These are phyloP conservation scores for Curvularia verruculosa DNA, from an alignment of 2,329 filamentous ascomycete species.

Conservation along the genomic window DNA sequence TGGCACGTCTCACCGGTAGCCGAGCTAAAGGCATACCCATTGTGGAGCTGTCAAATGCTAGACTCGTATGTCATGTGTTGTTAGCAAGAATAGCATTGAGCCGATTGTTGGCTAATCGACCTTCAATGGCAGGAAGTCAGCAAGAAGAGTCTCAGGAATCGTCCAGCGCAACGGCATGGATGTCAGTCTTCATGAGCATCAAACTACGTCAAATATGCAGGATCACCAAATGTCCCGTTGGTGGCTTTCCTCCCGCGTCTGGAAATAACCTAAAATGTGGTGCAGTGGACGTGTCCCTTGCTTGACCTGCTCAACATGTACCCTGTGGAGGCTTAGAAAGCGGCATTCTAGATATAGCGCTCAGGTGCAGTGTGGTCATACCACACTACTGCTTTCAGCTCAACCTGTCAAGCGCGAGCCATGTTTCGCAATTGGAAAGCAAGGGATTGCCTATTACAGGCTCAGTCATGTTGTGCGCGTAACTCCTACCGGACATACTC, in stretches of 20 bases:
- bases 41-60: slow-evolving; percentile 32
- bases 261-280: slow-evolving; percentile 37
- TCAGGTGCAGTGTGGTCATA: slow-evolving; percentile 40
- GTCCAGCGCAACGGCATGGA: slow-evolving; percentile 43
- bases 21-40: slow-evolving; percentile 41
- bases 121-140: slow-evolving; percentile 47
- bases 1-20: slow-evolving; percentile 39
- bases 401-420: slow-evolving; percentile 39
- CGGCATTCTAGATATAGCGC: slow-evolving; percentile 41
- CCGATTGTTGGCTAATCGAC: slow-evolving; percentile 39
- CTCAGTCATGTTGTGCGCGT: slow-evolving; percentile 38
- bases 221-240: slow-evolving; percentile 44
- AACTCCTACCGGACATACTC: slow-evolving; percentile 38
- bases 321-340: slow-evolving; percentile 34
- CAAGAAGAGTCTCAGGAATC: slow-evolving; percentile 45
- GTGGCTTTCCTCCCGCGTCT: slow-evolving; percentile 35
- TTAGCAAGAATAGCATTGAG: slow-evolving; percentile 46
- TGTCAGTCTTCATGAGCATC: slow-evolving; percentile 46
- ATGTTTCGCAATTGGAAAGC: slow-evolving; percentile 41
- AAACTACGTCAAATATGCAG: slow-evolving; percentile 39
- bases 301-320: slow-evolving; percentile 38
- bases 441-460: slow-evolving; percentile 41
- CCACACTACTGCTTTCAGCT: slow-evolving; percentile 37
- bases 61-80: slow-evolving; percentile 44
- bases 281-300: slow-evolving; percentile 45